Conservation (phyloP, 345 rosid genomes). For the Abelmoschus esculentus region DNA sequence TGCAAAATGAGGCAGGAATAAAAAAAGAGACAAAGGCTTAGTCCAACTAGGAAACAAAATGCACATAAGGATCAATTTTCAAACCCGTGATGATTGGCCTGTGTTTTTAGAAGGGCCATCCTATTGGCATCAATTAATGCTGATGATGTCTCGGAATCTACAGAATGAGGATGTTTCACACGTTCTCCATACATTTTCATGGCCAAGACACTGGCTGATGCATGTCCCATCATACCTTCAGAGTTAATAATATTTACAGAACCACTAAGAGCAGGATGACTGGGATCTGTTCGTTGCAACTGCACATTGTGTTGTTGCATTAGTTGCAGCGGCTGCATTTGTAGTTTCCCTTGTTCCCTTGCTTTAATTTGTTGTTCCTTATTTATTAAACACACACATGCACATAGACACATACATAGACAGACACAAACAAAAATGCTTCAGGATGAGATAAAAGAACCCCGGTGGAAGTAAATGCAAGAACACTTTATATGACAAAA, state of each 20-base stretch:
- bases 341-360: slow-evolving; percentile 50
- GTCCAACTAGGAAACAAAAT: no score
- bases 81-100: slow-evolving; percentile 47
- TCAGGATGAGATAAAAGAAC: no score
- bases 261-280: slow-evolving; percentile 37
- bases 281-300: slow-evolving; percentile 50
- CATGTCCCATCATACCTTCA: slow-evolving; percentile 52
- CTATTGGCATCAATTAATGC: slow-evolving; percentile 41
- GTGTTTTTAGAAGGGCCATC: slow-evolving; percentile 39
- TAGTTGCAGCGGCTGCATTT: slow-evolving; percentile 56
- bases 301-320: slow-evolving; percentile 42
- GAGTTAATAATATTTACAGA: slow-evolving; percentile 37
- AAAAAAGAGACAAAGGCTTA: no score
- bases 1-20: no score
- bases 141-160: slow-evolving; percentile 48
- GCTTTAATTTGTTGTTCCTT: slow-evolving; percentile 50
- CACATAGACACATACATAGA: no score
- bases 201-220: slow-evolving; percentile 50
- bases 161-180: slow-evolving; percentile 40
- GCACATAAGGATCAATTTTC: no score
- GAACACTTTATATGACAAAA: no score
- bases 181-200: slow-evolving; percentile 60
- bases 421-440: no score
- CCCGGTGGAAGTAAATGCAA: no score
- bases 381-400: no score